Evolutionary conservation across 1,139 yeast genomes (phyloP).

Genomic region (Saccharomycopsis hybrid): DNA sequence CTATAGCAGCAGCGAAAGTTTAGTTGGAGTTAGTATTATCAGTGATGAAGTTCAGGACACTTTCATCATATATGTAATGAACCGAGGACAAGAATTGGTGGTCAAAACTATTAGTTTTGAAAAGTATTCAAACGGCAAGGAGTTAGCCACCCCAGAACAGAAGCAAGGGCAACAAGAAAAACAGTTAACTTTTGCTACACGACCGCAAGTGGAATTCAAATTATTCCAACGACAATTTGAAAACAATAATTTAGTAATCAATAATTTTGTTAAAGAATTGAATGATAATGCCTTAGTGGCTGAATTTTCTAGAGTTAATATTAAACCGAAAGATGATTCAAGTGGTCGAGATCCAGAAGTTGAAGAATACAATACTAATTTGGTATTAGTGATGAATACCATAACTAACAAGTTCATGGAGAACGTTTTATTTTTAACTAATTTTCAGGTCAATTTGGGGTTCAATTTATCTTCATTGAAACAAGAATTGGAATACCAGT

Average conservation of each 20-base stretch:
- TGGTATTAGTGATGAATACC: slow-evolving; percentile 5
- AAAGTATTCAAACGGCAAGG: too few species aligned
- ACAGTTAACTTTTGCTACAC: too few species aligned
- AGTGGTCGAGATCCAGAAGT: too few species aligned
- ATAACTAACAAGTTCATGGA: slow-evolving; percentile 1
- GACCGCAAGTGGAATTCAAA: slow-evolving; percentile 16
- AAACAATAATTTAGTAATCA: slow-evolving; percentile 5
- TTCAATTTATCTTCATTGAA: slow-evolving; percentile 3
- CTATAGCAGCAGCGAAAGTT: too few species aligned
- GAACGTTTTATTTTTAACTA: slow-evolving; percentile 3
- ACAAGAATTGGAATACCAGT: slow-evolving; percentile 13
- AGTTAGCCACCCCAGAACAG: not conserved
- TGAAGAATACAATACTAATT: slow-evolving; percentile 7
- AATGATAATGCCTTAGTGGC: not conserved
- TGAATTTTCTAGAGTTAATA: not conserved
- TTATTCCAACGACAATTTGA: not conserved
- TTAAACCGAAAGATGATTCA: too few species aligned
- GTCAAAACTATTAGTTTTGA: too few species aligned
- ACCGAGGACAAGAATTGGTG: not conserved
- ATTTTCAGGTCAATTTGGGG: slow-evolving; percentile 8
- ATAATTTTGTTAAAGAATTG: slow-evolving; percentile 5
- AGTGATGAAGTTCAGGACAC: not conserved
- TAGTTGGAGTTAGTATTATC: too few species aligned
- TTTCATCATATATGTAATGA: not conserved
- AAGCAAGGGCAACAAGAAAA: not conserved